These are phyloP conservation scores for Leccinum pachyderme DNA, from an alignment of 1,284 basidiomycete species.

Conservation along the genomic window DNA sequence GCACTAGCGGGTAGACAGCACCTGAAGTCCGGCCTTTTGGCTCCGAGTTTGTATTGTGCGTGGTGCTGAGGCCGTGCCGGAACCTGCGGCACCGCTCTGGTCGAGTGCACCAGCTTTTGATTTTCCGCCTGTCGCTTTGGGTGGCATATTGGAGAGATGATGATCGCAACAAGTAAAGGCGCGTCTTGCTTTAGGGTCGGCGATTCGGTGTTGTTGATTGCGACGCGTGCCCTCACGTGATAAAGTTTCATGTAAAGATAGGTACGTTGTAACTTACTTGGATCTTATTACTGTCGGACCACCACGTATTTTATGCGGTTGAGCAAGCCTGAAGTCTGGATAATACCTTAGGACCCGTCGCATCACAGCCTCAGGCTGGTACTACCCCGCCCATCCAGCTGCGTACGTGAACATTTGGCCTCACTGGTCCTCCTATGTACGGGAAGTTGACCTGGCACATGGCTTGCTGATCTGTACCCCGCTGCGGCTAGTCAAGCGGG, in stretches of 20 bases:
- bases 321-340: neutral
- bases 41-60: constrained; percentile 67
- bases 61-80: constrained; percentile 38
- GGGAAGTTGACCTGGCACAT: neutral
- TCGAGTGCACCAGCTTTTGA: constrained; percentile 36
- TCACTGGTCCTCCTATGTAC: neutral
- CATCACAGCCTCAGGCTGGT: neutral
- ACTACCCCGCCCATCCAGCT: neutral
- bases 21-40: constrained; percentile 83
- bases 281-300: neutral
- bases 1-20: constrained; percentile 34
- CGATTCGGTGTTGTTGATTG: constrained; percentile 32
- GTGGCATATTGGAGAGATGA: constrained; percentile 28
- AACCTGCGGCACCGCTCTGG: constrained; percentile 42
- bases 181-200: constrained; percentile 36
- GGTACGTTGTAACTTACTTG: neutral
- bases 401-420: neutral
- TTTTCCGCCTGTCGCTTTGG: constrained; percentile 38
- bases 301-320: neutral
- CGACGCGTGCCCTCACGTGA: constrained; percentile 34
- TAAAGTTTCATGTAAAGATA: neutral
- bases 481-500: neutral
- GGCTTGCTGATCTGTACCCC: neutral
- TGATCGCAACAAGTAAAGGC: constrained; percentile 27
- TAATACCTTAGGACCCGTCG: neutral